phyloP scores from a whole-genome alignment of 1,284 basidiomycete species.

The Xanthoconium separans region DNA sequence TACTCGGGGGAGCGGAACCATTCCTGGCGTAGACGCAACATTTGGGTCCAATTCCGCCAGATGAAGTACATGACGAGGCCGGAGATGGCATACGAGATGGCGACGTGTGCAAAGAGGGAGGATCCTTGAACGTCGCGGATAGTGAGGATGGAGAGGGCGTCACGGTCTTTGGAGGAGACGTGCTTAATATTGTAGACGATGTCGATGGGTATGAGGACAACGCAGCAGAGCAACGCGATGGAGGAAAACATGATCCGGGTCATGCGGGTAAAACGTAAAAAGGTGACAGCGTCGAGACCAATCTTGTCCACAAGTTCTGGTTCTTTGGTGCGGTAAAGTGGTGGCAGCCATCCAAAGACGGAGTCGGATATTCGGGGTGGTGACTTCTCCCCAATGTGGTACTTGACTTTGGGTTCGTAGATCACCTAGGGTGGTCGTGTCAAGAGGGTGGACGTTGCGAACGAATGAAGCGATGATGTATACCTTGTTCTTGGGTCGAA shows the following conservation, averaged over 20 bases:
- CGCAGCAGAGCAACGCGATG: slow-evolving; percentile 68
- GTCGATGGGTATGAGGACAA: slow-evolving; percentile 81
- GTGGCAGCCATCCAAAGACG: slow-evolving; percentile 86
- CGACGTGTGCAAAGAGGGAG: slow-evolving; percentile 66
- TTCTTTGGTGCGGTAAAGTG: slow-evolving; percentile 83
- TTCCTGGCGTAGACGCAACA: slow-evolving; percentile 54
- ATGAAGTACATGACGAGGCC: slow-evolving; percentile 55
- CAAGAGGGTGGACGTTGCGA: background rate
- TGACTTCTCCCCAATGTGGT: slow-evolving; percentile 78
- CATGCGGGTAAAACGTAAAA: slow-evolving; percentile 90
- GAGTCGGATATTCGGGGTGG: slow-evolving; percentile 83
- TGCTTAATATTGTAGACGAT: slow-evolving; percentile 57
- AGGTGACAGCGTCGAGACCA: slow-evolving; percentile 91
- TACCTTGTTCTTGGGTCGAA: slow-evolving; percentile 77
- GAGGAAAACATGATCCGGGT: slow-evolving; percentile 76
- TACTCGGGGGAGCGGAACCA: slow-evolving; percentile 73
- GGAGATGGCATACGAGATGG: slow-evolving; percentile 59
- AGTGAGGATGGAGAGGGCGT: slow-evolving; percentile 61
- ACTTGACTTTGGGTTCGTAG: slow-evolving; percentile 89
- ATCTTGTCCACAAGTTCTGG: slow-evolving; percentile 87
- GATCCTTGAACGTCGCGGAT: slow-evolving; percentile 61
- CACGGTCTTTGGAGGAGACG: slow-evolving; percentile 19
- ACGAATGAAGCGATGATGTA: slow-evolving; percentile 24
- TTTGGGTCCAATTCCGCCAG: slow-evolving; percentile 63
- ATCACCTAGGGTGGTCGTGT: slow-evolving; percentile 49